Evolutionary conservation across 129 eudicot species (phyloP).

Genomic region (Apium graveolens): DNA sequence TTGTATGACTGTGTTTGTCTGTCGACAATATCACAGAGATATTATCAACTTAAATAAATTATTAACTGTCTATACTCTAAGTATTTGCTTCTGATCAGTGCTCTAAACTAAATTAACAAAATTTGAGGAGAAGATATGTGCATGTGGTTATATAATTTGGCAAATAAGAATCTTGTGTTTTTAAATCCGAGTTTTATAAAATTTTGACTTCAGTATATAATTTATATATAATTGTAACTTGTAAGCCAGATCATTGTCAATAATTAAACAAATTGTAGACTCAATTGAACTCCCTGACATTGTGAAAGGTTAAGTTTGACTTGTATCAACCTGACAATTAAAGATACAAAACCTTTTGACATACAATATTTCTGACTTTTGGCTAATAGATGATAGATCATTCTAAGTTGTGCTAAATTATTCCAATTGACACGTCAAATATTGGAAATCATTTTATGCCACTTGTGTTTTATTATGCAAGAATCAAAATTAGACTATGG

Average conservation of each 20-base stretch:
- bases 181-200: neutral
- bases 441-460: neutral
- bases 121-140: neutral
- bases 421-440: too few species aligned
- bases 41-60: neutral
- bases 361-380: neutral
- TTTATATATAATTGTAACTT: neutral
- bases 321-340: neutral
- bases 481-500: too few species aligned
- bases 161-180: neutral
- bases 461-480: neutral
- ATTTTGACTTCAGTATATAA: too few species aligned
- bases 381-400: neutral
- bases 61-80: too few species aligned
- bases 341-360: neutral
- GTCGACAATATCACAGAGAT: neutral
- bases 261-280: neutral
- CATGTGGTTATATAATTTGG: neutral
- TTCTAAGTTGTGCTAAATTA: too few species aligned
- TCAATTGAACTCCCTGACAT: neutral
- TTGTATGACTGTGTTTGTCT: neutral
- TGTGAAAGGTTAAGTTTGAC: constrained; percentile 8
- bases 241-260: neutral
- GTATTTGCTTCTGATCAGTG: neutral
- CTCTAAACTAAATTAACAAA: neutral